Evolutionary conservation across 352 stramenopile species (phyloP).

Genomic region (Globisporangium spinosum): DNA sequence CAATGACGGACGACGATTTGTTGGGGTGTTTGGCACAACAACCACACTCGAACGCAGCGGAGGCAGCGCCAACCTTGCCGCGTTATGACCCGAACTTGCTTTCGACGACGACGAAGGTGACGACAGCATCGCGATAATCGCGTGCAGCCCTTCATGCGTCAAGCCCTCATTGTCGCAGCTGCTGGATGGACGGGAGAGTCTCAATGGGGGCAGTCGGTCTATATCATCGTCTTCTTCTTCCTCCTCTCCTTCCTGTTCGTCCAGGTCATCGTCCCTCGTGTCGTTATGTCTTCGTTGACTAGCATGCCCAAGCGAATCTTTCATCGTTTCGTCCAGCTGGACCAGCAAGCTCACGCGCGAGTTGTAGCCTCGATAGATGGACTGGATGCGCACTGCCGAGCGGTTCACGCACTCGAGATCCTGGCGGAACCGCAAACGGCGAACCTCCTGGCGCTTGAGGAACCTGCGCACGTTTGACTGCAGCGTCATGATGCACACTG

Average conservation of each 20-base stretch:
- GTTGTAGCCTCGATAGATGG: conserved; percentile 64
- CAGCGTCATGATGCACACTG: conserved; percentile 58
- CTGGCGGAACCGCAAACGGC: conserved; percentile 37
- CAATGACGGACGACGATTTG: conserved; percentile 23
- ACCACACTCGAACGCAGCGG: conserved; percentile 14
- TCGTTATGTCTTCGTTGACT: background rate
- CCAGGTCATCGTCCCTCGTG: background rate
- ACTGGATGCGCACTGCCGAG: conserved; percentile 60
- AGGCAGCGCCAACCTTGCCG: conserved; percentile 16
- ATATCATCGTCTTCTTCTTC: conserved; percentile 15
- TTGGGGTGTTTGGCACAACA: background rate
- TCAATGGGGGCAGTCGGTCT: conserved; percentile 24
- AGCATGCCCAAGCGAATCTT: conserved; percentile 6
- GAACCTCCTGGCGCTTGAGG: conserved; percentile 37
- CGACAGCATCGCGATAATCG: conserved; percentile 11
- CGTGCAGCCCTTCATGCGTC: conserved; percentile 14
- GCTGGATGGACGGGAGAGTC: conserved; percentile 16
- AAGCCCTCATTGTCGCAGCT: conserved; percentile 14
- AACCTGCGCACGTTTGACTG: conserved; percentile 68
- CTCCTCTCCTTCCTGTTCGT: conserved; percentile 22
- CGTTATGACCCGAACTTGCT: background rate
- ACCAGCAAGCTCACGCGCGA: conserved; percentile 39
- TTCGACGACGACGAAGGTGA: conserved; percentile 1
- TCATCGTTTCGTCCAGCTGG: conserved; percentile 36
- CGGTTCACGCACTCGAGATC: conserved; percentile 64